Evolutionary conservation across 768 basidiomycete genomes (phyloP), one percentile per base, ranked within the genome.

Genomic region (Kwoniella sp.): DNA sequence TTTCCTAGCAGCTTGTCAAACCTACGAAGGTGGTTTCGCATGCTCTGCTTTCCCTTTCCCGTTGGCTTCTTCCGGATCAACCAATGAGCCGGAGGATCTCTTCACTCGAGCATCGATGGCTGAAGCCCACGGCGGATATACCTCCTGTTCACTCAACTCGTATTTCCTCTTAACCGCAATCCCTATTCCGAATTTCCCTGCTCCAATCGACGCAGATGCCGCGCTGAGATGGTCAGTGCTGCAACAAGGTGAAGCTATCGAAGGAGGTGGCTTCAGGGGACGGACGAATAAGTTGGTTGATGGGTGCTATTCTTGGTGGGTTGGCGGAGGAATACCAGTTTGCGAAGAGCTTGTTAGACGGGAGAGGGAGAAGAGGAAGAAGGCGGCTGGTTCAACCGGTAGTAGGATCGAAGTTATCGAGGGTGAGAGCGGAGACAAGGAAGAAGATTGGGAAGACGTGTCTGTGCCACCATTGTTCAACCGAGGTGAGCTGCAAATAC

Each of bases 251-350:
- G 80, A 81, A 1, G 87, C 87, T 47, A 83, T 85, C 12, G 95
- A 98, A 74, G 83, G 92, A 9, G 95, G 93, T 2, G 96, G 96
- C 1, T 98, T 99, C 81, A 85, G 84, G 59, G 96, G 96, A 0
- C 83, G 96, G 57, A 91, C 92, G 68, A 99, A 98, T 78, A 99
- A 99, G 79, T 85, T 99, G n/a, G 95, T 99, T 0, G 96, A 99
- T 72, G 96, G 95, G 3, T 99, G 96, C 80, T 99, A 99, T 80
- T 88, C 90, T n/a, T 99, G 96, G 96, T 99, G 95, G 96, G 90
- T 92, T 24, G 96, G 91, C 1, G 94, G 94, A 0, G 85, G 89
- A 17, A 91, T 96, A 75, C 83, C 85, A 0, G 81, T 97, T 8
- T 80, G 96, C 0, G 90, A 90, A 61, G 86, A 85, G 26, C 47